phyloP scores from a whole-genome alignment of 768 basidiomycete genomes.

The Amanita jacksonii region DNA sequence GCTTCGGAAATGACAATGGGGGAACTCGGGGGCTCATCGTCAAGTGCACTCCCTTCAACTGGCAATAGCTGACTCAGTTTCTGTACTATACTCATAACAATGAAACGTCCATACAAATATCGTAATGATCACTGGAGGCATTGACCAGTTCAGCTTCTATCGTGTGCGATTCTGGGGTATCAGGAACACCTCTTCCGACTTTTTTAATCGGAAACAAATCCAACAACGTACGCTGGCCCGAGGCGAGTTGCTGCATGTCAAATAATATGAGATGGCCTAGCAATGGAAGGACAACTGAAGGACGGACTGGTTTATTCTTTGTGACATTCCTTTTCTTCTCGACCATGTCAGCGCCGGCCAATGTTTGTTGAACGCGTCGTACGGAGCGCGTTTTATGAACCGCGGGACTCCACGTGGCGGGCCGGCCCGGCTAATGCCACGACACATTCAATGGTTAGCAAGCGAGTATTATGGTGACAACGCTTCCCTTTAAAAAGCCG shows the following conservation, averaged over 20 bases:
- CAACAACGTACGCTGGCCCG: constrained; percentile 32
- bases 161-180: not conserved
- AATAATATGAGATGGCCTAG: constrained; percentile 6
- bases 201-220: constrained; percentile 25
- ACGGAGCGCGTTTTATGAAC: not conserved
- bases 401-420: not conserved
- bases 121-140: too few species aligned
- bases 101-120: not conserved
- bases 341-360: constrained; percentile 12
- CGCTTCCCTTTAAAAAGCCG: not conserved
- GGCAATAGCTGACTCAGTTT: too few species aligned
- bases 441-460: constrained; percentile 20
- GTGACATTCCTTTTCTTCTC: constrained; percentile 16
- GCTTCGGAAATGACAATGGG: not conserved
- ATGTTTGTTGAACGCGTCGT: not conserved
- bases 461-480: constrained; percentile 32
- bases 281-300: not conserved
- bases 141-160: too few species aligned
- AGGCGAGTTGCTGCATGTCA: constrained; percentile 8
- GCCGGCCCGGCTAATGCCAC: not conserved
- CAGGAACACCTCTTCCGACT: not conserved
- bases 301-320: constrained; percentile 21
- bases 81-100: too few species aligned
- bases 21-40: constrained; percentile 1
- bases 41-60: not conserved